Base-by-base conservation (phyloP, 371 early-diverging fungal species). In the Mortierella sp. region DNA sequence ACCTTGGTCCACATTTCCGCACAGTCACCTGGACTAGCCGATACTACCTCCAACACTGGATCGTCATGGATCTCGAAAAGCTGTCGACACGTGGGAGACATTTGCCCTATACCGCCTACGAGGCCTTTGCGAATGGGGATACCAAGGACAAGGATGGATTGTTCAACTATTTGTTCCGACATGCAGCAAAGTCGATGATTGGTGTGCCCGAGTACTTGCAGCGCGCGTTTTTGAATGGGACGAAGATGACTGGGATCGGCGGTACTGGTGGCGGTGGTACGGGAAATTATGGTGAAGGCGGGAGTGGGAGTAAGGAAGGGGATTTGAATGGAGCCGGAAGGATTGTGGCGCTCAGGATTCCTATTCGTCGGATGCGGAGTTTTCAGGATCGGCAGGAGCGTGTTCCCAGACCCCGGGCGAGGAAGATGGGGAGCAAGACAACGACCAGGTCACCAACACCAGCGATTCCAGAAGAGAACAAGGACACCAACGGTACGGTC, bases 301-400 rank as follows among this genome's bases (percentile, higher is more conserved):
- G 13, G 14, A 50, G 50, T 50, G 50, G 50, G n/a, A n/a, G n/a
- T n/a, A n/a, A n/a, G n/a, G n/a, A n/a, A n/a, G n/a, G n/a, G 16
- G 50, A 16, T 50, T 50, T 10, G 50, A 16, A 16, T 50, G 43
- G 69, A 16, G 72, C 72, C 10, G 67, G 34, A 10, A 37, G 67
- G 24, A 67, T 67, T 11, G 21, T 37, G 50, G 24, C 72, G 37
- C 31, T 71, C 34, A 46, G 72, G 72, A 71, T 71, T 48, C 72
- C 72, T 11, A 71, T 48, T 51, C 72, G 37, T 51, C 72, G 72
- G 24, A 4, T 71, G 53, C 46, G 72, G 51, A 71, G 50, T 37
- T 71, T 50, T 37, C 72, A 71, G 31, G 44, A 50, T 1, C n/a
- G 51, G 34, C 50, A 28, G 21, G 72, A 71, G 28, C 72, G 72